Percentiles rank a stretch among this genome's conserved stretches.
Evolutionary conservation across 1,284 basidiomycete species (phyloP).

Genomic region (Thecaphora thlaspeos): DNA sequence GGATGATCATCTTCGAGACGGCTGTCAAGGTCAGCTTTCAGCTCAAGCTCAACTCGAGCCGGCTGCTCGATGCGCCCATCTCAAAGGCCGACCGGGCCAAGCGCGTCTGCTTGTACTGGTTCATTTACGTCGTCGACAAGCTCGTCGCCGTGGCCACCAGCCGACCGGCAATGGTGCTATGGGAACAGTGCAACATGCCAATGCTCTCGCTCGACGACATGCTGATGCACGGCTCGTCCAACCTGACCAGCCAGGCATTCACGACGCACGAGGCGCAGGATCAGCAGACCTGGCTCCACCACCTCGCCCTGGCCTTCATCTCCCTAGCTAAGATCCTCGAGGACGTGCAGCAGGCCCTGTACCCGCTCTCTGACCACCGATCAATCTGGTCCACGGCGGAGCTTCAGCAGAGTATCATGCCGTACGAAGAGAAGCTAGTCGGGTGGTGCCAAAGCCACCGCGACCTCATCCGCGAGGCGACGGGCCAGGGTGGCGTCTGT

Average conservation of each 20-base stretch:
- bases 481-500: neutral
- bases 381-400: neutral
- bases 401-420: neutral
- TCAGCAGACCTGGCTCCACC: neutral
- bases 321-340: neutral
- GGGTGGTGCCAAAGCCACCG: neutral
- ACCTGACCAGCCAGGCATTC: neutral
- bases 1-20: neutral
- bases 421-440: neutral
- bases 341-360: neutral
- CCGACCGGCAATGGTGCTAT: neutral
- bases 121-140: slow-evolving; percentile 2
- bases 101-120: neutral
- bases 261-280: neutral
- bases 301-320: neutral
- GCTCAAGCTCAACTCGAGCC: neutral
- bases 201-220: neutral
- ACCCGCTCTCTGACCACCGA: neutral
- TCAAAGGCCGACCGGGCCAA: neutral
- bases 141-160: neutral
- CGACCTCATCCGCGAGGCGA: neutral
- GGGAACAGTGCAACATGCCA: neutral
- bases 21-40: neutral
- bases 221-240: neutral
- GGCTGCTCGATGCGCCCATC: neutral